These are phyloP conservation scores for Guyanaporus albipodus DNA, from an alignment of 768 basidiomycete species.

Conservation along the genomic window DNA sequence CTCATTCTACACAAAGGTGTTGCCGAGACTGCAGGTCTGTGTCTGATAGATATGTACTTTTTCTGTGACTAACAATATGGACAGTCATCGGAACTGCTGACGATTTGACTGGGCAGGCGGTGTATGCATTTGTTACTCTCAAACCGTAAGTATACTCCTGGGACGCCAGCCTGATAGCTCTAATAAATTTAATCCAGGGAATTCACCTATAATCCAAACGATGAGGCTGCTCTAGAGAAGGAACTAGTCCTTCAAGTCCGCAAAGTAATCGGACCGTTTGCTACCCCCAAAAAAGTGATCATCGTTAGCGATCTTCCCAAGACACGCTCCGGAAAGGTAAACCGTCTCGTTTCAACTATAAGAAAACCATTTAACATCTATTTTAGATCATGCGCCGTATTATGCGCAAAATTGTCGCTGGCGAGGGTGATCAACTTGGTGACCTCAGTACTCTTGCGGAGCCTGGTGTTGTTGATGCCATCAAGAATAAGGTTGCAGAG, in stretches of 20 bases:
- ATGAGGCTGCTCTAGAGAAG: slow-evolving; percentile 72
- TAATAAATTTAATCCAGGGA: slow-evolving; percentile 45
- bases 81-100: slow-evolving; percentile 78
- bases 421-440: slow-evolving; percentile 93
- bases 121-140: slow-evolving; percentile 90
- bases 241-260: slow-evolving; percentile 93
- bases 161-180: neutral
- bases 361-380: neutral
- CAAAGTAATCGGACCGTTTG: slow-evolving; percentile 97
- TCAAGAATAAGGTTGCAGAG: slow-evolving; percentile 73
- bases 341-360: neutral
- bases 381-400: slow-evolving; percentile 87
- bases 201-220: slow-evolving; percentile 66
- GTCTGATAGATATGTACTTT: neutral
- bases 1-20: slow-evolving; percentile 93
- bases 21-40: slow-evolving; percentile 81
- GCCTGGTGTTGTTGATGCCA: slow-evolving; percentile 77
- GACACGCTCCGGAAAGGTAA: slow-evolving; percentile 87
- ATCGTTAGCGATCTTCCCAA: slow-evolving; percentile 86
- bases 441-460: slow-evolving; percentile 94
- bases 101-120: slow-evolving; percentile 89
- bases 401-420: slow-evolving; percentile 93
- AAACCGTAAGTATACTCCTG: slow-evolving; percentile 65
- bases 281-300: slow-evolving; percentile 90
- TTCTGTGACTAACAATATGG: slow-evolving; percentile 5